Conservation (phyloP, 2,329 filamentous ascomycete species). For the Pseudocercospora musae region DNA sequence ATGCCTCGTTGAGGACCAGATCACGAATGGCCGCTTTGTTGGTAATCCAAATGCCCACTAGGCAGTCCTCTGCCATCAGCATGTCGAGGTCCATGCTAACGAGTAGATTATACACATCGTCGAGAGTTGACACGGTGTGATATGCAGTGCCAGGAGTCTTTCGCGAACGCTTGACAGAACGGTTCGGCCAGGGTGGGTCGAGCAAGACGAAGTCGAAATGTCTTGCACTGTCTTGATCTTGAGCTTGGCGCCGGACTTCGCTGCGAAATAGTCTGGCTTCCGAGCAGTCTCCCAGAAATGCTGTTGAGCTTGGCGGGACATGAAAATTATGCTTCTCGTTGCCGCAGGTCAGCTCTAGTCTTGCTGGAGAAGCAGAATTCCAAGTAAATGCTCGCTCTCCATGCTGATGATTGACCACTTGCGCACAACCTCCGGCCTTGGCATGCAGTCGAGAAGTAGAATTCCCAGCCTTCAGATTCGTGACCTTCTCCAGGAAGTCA, state of each 20-base stretch:
- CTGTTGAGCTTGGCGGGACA: slow-evolving; percentile 50
- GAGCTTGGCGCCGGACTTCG: slow-evolving; percentile 37
- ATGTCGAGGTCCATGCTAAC: slow-evolving; percentile 48
- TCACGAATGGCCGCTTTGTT: slow-evolving; percentile 62
- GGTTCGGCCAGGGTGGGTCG: slow-evolving; percentile 80
- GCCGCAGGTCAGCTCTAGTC: neutral
- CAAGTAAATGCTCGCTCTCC: neutral
- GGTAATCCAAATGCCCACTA: slow-evolving; percentile 74
- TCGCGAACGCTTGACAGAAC: slow-evolving; percentile 64
- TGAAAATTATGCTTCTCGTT: slow-evolving; percentile 21
- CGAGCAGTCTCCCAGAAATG: slow-evolving; percentile 49
- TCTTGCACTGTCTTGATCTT: slow-evolving; percentile 42
- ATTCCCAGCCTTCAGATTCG: neutral
- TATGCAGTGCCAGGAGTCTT: slow-evolving; percentile 32
- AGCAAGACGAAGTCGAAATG: slow-evolving; percentile 66
- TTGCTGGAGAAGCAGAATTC: neutral
- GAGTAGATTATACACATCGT: slow-evolving; percentile 45
- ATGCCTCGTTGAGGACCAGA: slow-evolving; percentile 50
- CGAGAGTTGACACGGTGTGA: slow-evolving; percentile 41
- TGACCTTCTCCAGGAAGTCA: neutral
- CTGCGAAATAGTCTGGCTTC: slow-evolving; percentile 37
- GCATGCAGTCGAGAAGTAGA: neutral
- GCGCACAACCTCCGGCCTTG: neutral
- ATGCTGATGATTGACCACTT: neutral
- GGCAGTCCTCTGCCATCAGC: slow-evolving; percentile 52